Conservation (phyloP, 83 land plant species). For the Thuja plicata region DNA sequence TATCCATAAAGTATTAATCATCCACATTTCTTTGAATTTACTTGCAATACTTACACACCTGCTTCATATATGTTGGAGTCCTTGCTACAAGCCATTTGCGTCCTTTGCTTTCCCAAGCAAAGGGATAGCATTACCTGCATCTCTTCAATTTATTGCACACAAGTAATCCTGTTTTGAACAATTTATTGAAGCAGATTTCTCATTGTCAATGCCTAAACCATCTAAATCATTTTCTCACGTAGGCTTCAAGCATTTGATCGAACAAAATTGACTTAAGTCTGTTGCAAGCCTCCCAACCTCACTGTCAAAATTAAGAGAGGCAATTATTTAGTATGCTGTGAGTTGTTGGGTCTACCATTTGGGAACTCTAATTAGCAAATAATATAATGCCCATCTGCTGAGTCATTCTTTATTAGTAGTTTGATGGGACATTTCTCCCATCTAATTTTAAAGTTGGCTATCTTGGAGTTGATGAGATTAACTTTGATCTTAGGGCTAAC, state of each 20-base stretch:
- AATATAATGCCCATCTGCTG: background rate
- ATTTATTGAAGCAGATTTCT: background rate
- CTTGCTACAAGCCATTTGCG: background rate
- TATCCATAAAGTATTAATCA: background rate
- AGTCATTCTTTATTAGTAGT: background rate
- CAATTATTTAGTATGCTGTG: background rate
- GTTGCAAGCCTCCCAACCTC: background rate
- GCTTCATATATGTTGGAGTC: background rate
- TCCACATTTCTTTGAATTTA: background rate
- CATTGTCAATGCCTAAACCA: background rate
- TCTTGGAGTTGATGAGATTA: background rate
- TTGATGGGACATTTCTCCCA: background rate
- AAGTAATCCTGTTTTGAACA: background rate
- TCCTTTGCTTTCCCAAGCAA: background rate
- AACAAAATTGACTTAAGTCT: background rate
- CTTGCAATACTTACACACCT: background rate
- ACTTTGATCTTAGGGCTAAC: background rate
- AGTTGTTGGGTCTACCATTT: background rate
- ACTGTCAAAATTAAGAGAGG: background rate
- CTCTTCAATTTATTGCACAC: background rate
- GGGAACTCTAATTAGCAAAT: background rate
- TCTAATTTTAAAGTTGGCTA: background rate
- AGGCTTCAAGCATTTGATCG: background rate
- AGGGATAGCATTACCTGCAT: background rate
- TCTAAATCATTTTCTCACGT: background rate